Evolutionary conservation across 1,139 yeast genomes (phyloP).

Genomic region (Zygoascus sp.): DNA sequence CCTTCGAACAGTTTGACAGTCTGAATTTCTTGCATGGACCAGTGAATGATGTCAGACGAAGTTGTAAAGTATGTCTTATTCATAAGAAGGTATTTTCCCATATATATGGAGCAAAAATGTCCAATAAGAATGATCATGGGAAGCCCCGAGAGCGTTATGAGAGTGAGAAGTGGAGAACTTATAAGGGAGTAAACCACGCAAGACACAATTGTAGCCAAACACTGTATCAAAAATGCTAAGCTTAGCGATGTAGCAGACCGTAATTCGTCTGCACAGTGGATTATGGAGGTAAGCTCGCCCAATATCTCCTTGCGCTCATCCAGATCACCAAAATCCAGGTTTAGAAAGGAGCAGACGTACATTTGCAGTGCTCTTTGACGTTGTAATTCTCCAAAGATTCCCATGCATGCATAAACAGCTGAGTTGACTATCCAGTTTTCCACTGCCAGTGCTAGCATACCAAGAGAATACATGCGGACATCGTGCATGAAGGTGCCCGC

Average conservation of each 20-base stretch:
- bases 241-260: conserved; percentile 68
- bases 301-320: conserved; percentile 44
- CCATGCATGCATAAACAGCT: conserved; percentile 27
- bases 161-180: conserved; percentile 79
- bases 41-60: conserved; percentile 61
- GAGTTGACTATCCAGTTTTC: conserved; percentile 41
- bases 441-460: conserved; percentile 1
- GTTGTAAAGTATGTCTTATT: conserved; percentile 56
- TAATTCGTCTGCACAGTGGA: conserved; percentile 73
- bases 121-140: conserved; percentile 61
- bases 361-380: conserved; percentile 51
- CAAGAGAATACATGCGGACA: background rate
- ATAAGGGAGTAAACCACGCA: conserved; percentile 63
- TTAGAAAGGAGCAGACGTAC: conserved; percentile 36
- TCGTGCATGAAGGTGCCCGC: background rate
- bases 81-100: conserved; percentile 46
- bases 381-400: conserved; percentile 63
- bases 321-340: conserved; percentile 41
- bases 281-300: conserved; percentile 57
- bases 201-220: conserved; percentile 49
- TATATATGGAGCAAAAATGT: conserved; percentile 47
- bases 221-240: conserved; percentile 53
- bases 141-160: conserved; percentile 63
- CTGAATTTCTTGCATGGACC: conserved; percentile 60
- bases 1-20: conserved; percentile 63